Evolutionary conservation across 2,329 filamentous ascomycete genomes (phyloP).

Genomic region (Fusarium agapanthi): DNA sequence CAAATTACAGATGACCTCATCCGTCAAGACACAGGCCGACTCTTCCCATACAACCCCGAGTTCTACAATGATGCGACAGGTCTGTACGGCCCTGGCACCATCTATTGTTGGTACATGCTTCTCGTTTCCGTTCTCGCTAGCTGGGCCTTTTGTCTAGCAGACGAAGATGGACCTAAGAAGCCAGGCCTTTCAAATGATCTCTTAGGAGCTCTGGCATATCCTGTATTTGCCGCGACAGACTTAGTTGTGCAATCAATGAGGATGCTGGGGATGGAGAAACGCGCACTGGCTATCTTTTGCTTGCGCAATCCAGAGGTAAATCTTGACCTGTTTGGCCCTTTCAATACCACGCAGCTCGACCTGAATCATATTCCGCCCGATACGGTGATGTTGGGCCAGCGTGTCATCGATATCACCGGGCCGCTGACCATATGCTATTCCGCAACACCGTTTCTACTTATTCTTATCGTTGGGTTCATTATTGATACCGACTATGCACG

Average conservation of each 20-base stretch:
- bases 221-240: conserved; percentile 8
- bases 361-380: neutral
- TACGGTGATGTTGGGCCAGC: neutral
- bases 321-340: neutral
- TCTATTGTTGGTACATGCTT: conserved; percentile 22
- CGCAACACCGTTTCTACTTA: neutral
- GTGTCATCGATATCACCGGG: neutral
- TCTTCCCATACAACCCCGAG: conserved; percentile 18
- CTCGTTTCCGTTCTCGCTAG: neutral
- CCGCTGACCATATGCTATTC: neutral
- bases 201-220: conserved; percentile 3
- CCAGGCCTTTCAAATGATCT: conserved; percentile 8
- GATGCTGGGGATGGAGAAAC: neutral
- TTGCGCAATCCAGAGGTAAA: neutral
- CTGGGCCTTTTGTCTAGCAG: neutral
- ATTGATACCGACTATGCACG: neutral
- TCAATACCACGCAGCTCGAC: neutral
- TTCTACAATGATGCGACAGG: conserved; percentile 5
- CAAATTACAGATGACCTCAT: neutral
- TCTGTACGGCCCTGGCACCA: conserved; percentile 2
- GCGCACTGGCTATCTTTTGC: conserved; percentile 7
- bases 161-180: neutral
- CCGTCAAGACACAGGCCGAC: neutral
- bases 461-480: neutral
- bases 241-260: neutral